phyloP scores from a whole-genome alignment of 495 filamentous ascomycete species.

The Aspergillus cavernicola region DNA sequence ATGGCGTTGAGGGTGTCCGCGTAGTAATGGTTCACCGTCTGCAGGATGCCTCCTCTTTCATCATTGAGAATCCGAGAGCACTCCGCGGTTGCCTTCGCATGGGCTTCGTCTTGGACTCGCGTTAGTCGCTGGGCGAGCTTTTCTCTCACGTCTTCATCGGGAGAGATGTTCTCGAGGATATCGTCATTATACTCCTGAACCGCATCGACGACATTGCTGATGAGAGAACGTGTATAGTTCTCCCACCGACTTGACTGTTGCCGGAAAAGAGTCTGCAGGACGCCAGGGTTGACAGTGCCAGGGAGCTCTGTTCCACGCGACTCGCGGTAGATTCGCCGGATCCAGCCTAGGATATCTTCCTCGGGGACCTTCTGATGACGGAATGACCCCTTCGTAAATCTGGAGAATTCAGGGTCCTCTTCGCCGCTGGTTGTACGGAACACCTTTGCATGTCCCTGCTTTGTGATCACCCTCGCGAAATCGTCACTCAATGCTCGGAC shows the following conservation, averaged over 20 bases:
- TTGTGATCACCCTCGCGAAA: slow-evolving; percentile 29
- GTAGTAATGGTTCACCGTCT: slow-evolving; percentile 36
- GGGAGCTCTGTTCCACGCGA: slow-evolving; percentile 35
- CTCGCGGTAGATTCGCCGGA: slow-evolving; percentile 25
- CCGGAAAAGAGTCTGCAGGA: slow-evolving; percentile 33
- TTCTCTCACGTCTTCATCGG: slow-evolving; percentile 5
- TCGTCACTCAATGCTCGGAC: slow-evolving; percentile 27
- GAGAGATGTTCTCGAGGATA: neutral
- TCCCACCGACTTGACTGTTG: slow-evolving; percentile 34
- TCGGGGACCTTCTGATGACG: neutral
- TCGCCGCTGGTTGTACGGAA: slow-evolving; percentile 20
- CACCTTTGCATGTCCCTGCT: slow-evolving; percentile 23
- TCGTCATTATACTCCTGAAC: slow-evolving; percentile 7
- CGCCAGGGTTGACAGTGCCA: slow-evolving; percentile 32
- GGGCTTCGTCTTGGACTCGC: neutral
- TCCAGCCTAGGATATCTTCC: slow-evolving; percentile 27
- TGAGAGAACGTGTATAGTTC: slow-evolving; percentile 22
- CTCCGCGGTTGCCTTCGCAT: neutral
- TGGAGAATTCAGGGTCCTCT: slow-evolving; percentile 16
- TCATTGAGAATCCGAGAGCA: slow-evolving; percentile 22
- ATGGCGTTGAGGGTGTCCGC: slow-evolving; percentile 24
- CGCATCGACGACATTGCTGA: slow-evolving; percentile 10
- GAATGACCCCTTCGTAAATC: too few relatives aligned
- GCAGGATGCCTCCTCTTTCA: slow-evolving; percentile 32
- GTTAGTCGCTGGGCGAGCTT: neutral